Base-by-base conservation (phyloP, 2,329 filamentous ascomycete species). In the Xylaria sp. region DNA sequence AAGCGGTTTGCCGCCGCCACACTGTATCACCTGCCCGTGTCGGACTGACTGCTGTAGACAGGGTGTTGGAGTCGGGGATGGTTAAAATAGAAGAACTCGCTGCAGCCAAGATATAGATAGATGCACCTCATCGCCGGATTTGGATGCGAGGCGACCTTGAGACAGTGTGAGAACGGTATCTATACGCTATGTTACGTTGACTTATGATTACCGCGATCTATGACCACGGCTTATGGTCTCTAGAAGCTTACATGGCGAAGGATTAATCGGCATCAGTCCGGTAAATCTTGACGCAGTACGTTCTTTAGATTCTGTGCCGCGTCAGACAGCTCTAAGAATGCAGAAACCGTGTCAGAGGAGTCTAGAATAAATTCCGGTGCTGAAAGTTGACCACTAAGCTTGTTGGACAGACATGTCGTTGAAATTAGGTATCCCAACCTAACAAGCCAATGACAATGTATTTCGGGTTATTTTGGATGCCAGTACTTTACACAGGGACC, bases 81-180 rank as follows among this genome's bases (percentile, higher is more conserved):
- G 46, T 63, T 66, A 69, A 69, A 69, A 69, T 69, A 69, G 66
- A 23, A 63, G 59, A 45, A 59, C 43, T 46, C n/a, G 55, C 63
- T 69, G 66, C 66, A 63, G 63, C 66, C 59, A 66, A 69, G 66
- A 36, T 39, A 50, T 52, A 50, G 28, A 28, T 28, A 46, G 34
- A 41, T 39, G 52, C 62, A 50, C 58, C 50, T 45, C 48, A 48
- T 62, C 57, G 59, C 63, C 60, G 36, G 39, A 66, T 56, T 57
- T 57, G 32, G 55, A 46, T 53, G 34, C 25, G 41, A 60, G 58
- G 63, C 60, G 6, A 60, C 59, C 12, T 41, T 60, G 20, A 32
- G 32, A 66, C 63, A 66, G 59, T 66, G 60, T 60, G 39, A 52
- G 39, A 28, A 50, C 20, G 13, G 34, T 41, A 9, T 28, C 12